Conservation (phyloP, 768 basidiomycete genomes). For the Gymnopilus junonius region DNA sequence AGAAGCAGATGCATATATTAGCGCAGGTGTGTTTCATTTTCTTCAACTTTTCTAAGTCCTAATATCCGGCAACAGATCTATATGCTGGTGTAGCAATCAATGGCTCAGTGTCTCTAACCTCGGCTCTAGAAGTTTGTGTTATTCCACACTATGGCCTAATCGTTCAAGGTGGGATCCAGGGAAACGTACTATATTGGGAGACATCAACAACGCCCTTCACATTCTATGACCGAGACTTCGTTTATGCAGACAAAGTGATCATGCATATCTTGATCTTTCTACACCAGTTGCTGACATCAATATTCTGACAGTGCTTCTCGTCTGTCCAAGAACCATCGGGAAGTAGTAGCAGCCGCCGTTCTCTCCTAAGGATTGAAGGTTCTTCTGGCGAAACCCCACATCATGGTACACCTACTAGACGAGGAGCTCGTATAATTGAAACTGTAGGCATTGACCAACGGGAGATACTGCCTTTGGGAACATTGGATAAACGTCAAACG, state of each 20-base stretch:
- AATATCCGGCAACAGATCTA: slow-evolving; percentile 15
- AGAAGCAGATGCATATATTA: slow-evolving; percentile 27
- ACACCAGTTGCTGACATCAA: background rate
- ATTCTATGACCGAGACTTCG: slow-evolving; percentile 7
- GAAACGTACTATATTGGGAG: slow-evolving; percentile 14
- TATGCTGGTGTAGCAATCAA: slow-evolving; percentile 22
- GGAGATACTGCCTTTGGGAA: background rate
- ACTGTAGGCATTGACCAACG: background rate
- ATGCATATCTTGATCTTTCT: background rate
- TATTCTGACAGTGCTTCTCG: background rate
- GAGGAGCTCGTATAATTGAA: background rate
- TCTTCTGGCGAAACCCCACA: background rate
- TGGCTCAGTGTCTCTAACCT: slow-evolving; percentile 19
- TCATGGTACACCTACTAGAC: background rate
- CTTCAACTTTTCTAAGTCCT: background rate
- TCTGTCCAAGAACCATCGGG: background rate
- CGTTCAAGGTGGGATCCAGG: slow-evolving; percentile 15
- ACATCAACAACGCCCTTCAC: slow-evolving; percentile 1
- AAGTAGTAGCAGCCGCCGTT: background rate
- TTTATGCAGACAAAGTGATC: background rate
- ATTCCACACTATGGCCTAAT: slow-evolving; percentile 14
- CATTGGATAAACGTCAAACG: background rate
- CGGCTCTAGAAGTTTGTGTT: slow-evolving; percentile 11
- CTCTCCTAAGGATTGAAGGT: background rate
- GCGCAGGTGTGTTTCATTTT: slow-evolving; percentile 10